phyloP scores from a whole-genome alignment of 2,329 filamentous ascomycete species.

The Exserohilum rostratum region DNA sequence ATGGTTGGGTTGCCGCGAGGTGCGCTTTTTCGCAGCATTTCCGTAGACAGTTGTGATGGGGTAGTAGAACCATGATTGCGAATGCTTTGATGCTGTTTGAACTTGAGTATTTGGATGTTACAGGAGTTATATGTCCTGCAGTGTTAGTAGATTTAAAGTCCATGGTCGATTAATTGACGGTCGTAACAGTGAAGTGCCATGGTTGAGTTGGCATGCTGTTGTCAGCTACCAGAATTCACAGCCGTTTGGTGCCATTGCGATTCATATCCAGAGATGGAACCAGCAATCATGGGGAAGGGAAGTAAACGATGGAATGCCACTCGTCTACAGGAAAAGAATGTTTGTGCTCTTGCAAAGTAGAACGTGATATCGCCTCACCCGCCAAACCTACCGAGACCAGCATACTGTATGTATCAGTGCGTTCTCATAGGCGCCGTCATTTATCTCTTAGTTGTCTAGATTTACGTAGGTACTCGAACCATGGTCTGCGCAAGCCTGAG shows the following conservation, averaged over 20 bases:
- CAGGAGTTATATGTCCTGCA: not conserved
- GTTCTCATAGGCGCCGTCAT: too few relatives aligned
- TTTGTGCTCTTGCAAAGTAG: too few relatives aligned
- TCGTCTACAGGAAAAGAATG: not conserved
- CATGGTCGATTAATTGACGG: not conserved
- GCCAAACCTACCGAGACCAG: too few relatives aligned
- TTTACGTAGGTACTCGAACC: too few relatives aligned
- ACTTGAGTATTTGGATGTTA: not conserved
- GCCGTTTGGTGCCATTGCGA: not conserved
- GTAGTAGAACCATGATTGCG: not conserved
- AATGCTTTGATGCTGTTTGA: not conserved
- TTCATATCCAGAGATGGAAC: not conserved
- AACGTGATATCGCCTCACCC: too few relatives aligned
- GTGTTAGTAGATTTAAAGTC: not conserved
- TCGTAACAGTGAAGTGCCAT: not conserved
- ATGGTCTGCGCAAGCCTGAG: too few relatives aligned
- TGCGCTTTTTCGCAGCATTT: constrained; percentile 1
- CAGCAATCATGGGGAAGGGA: not conserved
- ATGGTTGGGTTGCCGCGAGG: too few relatives aligned
- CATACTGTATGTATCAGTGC: too few relatives aligned
- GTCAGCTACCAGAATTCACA: not conserved
- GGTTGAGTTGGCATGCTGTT: constrained; percentile 5
- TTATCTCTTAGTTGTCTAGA: too few relatives aligned
- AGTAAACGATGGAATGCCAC: not conserved
- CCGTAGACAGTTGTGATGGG: not conserved